Evolutionary conservation across 768 basidiomycete genomes (phyloP), one percentile per base, ranked within the genome.

Genomic region (Amanita inopinata): DNA sequence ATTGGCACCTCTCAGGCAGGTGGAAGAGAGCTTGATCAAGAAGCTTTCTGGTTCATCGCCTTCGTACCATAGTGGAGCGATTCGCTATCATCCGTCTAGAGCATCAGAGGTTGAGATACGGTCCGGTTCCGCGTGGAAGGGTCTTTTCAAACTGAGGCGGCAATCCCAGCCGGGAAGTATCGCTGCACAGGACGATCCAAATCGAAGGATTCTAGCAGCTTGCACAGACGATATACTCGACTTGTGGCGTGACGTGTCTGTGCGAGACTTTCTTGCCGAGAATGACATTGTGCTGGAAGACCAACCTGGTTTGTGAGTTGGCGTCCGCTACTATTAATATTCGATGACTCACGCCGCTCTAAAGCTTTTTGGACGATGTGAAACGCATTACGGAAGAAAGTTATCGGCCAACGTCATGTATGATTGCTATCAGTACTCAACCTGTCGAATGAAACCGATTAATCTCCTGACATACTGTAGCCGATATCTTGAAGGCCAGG

Each of bases 401-500:
- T 40, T 84, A 80, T 51, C 49, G 61, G 18, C 81, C 81, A 4
- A 68, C 65, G 3, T 54, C 70, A 48, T 69, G 78, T 76, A 50
- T 12, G 67, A 20, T 20, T 53, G n/a, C 4, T 15, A 24, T 39
- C 24, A 12, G 20, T 32, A 11, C 17, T 3, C 30, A 5, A 20
- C 10, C 14, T 32, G n/a, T 38, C 11, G 27, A n/a, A n/a, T n/a
- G n/a, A n/a, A n/a, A n/a, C n/a, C n/a, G n/a, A 19, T 43, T n/a
- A 23, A 14, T 33, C 10, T 43, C 31, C 19, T 31, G 28, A 24
- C 31, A 41, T 42, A 43, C 30, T 33, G 22, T 50, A 74, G 79
- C 73, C 18, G 81, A 84, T 51, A 71, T 84, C 22, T 60, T 84
- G 36, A 74, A 73, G 39, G 78, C 79, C 11, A 69, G 80, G 38